A percentile compares a stretch with the other conserved stretches of the same genome.
Conservation (phyloP, 1,284 basidiomycete genomes). For the Papiliotrema nemorosa region DNA sequence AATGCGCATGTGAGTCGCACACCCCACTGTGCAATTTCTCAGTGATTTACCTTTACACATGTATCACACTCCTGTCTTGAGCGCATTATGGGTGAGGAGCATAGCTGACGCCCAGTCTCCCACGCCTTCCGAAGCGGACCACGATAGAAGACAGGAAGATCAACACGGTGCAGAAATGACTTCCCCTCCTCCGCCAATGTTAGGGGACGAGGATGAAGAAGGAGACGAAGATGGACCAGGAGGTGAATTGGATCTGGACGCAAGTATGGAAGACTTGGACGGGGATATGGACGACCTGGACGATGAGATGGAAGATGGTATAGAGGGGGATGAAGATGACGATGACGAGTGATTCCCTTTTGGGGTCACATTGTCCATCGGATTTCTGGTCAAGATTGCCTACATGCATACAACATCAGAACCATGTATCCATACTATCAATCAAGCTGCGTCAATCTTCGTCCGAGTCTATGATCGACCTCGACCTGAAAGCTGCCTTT, state of each 20-base stretch:
- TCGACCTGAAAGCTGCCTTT: too few relatives aligned
- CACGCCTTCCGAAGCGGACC: constrained; percentile 38
- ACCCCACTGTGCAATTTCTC: not conserved
- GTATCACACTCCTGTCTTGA: not conserved
- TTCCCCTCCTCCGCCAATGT: constrained; percentile 7
- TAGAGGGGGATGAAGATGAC: constrained; percentile 15
- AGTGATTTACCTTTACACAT: not conserved
- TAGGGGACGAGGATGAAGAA: constrained; percentile 7
- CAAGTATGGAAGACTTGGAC: constrained; percentile 16
- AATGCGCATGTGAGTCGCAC: constrained; percentile 36
- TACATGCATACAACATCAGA: too few relatives aligned
- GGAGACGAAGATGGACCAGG: constrained; percentile 18
- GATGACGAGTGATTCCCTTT: too few relatives aligned
- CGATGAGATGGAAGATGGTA: constrained; percentile 6
- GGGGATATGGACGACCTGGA: constrained; percentile 8
- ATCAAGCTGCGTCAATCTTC: too few relatives aligned
- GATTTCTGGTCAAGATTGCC: too few relatives aligned
- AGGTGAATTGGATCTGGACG: constrained; percentile 33
- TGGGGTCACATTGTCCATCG: too few relatives aligned
- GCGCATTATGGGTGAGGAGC: not conserved
- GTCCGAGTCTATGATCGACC: too few relatives aligned
- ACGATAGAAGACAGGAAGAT: constrained; percentile 42
- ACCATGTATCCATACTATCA: too few relatives aligned
- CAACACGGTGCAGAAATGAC: constrained; percentile 6
- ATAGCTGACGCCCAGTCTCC: constrained; percentile 25